Base-by-base conservation (phyloP, 2,329 filamentous ascomycete species). In the Trichoderma oligosporum region DNA sequence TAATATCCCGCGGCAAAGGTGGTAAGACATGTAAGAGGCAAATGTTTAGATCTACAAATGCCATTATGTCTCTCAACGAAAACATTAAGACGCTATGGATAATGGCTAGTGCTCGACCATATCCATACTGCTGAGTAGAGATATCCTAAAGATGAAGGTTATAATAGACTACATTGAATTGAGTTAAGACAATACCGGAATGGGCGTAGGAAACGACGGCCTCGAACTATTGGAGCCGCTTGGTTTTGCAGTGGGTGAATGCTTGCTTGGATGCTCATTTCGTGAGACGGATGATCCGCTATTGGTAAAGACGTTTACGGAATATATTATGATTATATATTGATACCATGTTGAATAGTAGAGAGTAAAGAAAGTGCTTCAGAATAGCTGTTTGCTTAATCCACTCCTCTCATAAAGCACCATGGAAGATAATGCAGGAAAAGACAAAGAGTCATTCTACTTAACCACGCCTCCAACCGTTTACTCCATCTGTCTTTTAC, bases 181-280 rank as follows among this genome's bases (percentile, higher is more conserved):
- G n/a, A n/a, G n/a, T n/a, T n/a, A n/a, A n/a, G n/a, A n/a, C n/a
- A n/a, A n/a, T n/a, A n/a, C n/a, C n/a, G n/a, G n/a, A n/a, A 39
- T 22, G 2, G 38, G 9, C 20, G 16, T 18, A 41, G 6, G 41
- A 25, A 25, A n/a, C 11, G 20, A 22, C 41, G 25, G 22, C 20
- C 49, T n/a, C 39, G 39, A 44, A 35, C 7, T 2, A 44, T 27
- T 39, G 49, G 49, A 25, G 49, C 18, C 18, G 49, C 49, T 44
- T 39, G 39, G 49, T 39, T 53, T 39, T 39, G 49, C 49, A 53
- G 49, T 35, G 49, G 49, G 38, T 14, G 18, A 6, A 6, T 18
- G 49, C 49, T 53, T 53, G 49, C 38, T 38, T 41, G 36, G 36
- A 41, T 20, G 22, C 9, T 16, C 33, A 53, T 53, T 53, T 53